Evolutionary conservation across 108 stramenopile species (phyloP), one percentile per base, ranked within the genome.

Genomic region (Cylindrotheca fusiformis): DNA sequence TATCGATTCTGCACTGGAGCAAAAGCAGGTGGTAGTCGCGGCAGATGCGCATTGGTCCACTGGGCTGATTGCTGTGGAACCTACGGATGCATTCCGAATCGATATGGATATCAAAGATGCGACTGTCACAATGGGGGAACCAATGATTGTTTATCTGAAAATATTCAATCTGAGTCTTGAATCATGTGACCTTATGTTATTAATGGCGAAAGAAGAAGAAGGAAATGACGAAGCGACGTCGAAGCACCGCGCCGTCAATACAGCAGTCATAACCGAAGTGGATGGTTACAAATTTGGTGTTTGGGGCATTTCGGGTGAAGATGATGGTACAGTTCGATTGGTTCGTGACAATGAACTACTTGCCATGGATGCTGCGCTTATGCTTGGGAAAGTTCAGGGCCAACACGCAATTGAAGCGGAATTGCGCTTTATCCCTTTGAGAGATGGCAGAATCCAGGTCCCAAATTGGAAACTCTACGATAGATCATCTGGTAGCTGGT

Each of bases 221-320:
- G 64, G 73, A 26, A 17, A 5, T 27, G 19, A 71, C 62, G 29
- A 41, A 18, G 26, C 25, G 18, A 57, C 59, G 52, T 46, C 20
- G 28, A 59, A 49, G 46, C 72, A 73, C 54, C 73, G 32, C 41
- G 58, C 31, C 14, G 81, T 84, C 30, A 86, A 85, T 61, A 75
- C 83, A 22, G 85, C 85, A 17, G 76, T 90, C 25, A 85, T 90
- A 5, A 80, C 83, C 14, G 85, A 86, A 51, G 78, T 82, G 0
- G 75, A 83, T 69, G 88, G 85, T 1, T 88, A 86, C 62, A 84
- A 78, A 10, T 88, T 91, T 76, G 85, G 86, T 23, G 85, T 85
- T 8, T 86, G 82, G 85, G 87, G 87, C 19, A 69, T 88, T 4
- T 73, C 70, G 3, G 80, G 76, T 25, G 83, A 84, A 48, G 84